Evolutionary conservation across 164 flowering plant genomes (phyloP), one percentile per base, ranked within the genome.

Genomic region (Taxillus chinensis): DNA sequence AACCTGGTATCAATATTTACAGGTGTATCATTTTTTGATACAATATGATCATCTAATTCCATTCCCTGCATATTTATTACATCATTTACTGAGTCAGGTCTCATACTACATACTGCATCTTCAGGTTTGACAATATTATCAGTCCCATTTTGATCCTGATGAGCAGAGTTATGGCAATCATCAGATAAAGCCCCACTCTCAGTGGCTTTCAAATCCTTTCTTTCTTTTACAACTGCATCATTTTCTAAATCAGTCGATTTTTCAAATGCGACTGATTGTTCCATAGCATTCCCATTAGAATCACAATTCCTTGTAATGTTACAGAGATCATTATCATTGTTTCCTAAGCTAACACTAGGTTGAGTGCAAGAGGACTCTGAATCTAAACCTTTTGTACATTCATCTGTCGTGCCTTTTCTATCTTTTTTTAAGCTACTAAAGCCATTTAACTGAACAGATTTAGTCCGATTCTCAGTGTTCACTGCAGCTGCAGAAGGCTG

Each of bases 331-430:
- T 66, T 72, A 27, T 74, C 78, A 68, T 66, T 74, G 68, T 72
- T 75, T 64, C 74, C 82, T 64, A 78, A 54, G 38, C 71, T 76
- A 66, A 54, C 40, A 51, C 66, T 75, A 65, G 73, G 64, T 46
- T 67, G 82, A 68, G 78, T 71, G 67, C 75, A 68, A 64, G 88
- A 86, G 39, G 80, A 84, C 66, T 81, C 90, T n/a, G 79, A 78
- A 67, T 83, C 92, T 66, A 81, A 70, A 43, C 69, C 75, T 72
- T 81, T 84, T 39, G 64, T 64, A 17, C 55, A 75, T 63, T 79
- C 85, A 73, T 56, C 70, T 55, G 13, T 60, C 57, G 63, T 3
- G 17, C 45, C 41, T 65, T 68, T 74, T 8, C 59, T 74, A 62
- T 78, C 84, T 41, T 17, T 68, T 42, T 65, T 74, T 14, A 61